Conservation (phyloP, 495 filamentous ascomycete genomes). For the Pseudevernia furfuracea region DNA sequence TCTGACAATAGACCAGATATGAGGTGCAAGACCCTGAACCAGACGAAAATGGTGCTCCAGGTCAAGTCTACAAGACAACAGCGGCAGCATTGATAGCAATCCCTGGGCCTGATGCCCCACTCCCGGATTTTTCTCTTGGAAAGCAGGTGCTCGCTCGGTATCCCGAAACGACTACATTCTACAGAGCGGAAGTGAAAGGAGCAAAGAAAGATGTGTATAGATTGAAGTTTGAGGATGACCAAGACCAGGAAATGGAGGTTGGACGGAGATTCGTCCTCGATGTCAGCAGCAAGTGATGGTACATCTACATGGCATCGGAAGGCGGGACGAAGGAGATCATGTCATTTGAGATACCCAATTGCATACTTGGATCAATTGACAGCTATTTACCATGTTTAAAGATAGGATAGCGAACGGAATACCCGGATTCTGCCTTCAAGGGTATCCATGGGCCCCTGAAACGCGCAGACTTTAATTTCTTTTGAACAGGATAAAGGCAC, state of each 20-base stretch:
- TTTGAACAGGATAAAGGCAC: too few relatives aligned
- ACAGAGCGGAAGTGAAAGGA: slow-evolving; percentile 87
- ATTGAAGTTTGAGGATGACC: slow-evolving; percentile 81
- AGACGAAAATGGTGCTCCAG: slow-evolving; percentile 64
- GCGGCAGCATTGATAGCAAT: slow-evolving; percentile 81
- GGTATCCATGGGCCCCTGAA: not conserved
- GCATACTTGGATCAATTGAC: slow-evolving; percentile 5
- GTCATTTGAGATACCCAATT: slow-evolving; percentile 9
- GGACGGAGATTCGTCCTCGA: slow-evolving; percentile 75
- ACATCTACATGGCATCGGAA: not conserved
- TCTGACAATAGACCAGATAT: slow-evolving; percentile 50
- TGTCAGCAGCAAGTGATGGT: slow-evolving; percentile 41
- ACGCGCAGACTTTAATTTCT: not conserved
- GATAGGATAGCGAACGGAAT: not conserved
- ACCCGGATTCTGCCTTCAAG: not conserved
- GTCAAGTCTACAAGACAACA: slow-evolving; percentile 67
- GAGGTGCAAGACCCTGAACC: slow-evolving; percentile 92
- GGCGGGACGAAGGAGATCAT: not conserved
- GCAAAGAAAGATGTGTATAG: slow-evolving; percentile 56
- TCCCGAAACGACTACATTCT: slow-evolving; percentile 93
- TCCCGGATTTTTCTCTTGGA: slow-evolving; percentile 67
- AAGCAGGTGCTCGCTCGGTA: slow-evolving; percentile 78
- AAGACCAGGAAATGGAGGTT: slow-evolving; percentile 72
- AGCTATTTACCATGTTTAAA: not conserved
- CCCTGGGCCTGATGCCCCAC: slow-evolving; percentile 46